Evolutionary conservation across 2,329 filamentous ascomycete genomes (phyloP).

Genomic region (Didymella pinodella): DNA sequence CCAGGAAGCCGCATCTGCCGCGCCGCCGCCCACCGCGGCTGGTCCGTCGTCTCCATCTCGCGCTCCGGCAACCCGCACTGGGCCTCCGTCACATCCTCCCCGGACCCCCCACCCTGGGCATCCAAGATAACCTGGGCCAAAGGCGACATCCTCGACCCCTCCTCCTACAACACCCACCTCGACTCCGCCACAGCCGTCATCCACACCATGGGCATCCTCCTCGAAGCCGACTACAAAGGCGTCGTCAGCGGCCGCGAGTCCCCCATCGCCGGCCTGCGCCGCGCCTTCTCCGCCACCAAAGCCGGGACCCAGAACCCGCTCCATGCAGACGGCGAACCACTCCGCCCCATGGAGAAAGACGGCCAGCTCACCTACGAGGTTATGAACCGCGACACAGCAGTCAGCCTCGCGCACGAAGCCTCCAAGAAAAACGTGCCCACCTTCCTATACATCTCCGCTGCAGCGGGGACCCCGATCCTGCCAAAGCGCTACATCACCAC

Average conservation of each 20-base stretch:
- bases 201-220: slow-evolving; percentile 93
- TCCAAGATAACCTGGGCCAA: slow-evolving; percentile 84
- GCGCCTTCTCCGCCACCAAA: slow-evolving; percentile 76
- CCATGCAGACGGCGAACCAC: slow-evolving; percentile 63
- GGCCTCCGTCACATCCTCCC: slow-evolving; percentile 77
- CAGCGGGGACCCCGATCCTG: slow-evolving; percentile 82
- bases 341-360: slow-evolving; percentile 71
- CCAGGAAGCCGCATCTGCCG: slow-evolving; percentile 83
- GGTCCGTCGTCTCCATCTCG: slow-evolving; percentile 94
- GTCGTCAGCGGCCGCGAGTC: slow-evolving; percentile 85
- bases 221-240: slow-evolving; percentile 98
- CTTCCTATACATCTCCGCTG: slow-evolving; percentile 90
- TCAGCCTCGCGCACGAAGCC: slow-evolving; percentile 82
- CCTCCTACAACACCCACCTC: slow-evolving; percentile 79
- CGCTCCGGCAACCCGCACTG: slow-evolving; percentile 90
- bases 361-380: slow-evolving; percentile 92
- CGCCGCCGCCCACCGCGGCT: slow-evolving; percentile 82
- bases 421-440: slow-evolving; percentile 68
- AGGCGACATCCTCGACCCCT: slow-evolving; percentile 84
- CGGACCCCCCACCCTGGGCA: slow-evolving; percentile 79
- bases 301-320: slow-evolving; percentile 73
- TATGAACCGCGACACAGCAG: slow-evolving; percentile 92
- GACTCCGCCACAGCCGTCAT: slow-evolving; percentile 83
- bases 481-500: slow-evolving; percentile 87
- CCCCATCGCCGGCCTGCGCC: slow-evolving; percentile 76